Percentiles rank a stretch among this genome's conserved stretches.
phyloP scores from a whole-genome alignment of 495 filamentous ascomycete species.

The Penicillium mononematosum region DNA sequence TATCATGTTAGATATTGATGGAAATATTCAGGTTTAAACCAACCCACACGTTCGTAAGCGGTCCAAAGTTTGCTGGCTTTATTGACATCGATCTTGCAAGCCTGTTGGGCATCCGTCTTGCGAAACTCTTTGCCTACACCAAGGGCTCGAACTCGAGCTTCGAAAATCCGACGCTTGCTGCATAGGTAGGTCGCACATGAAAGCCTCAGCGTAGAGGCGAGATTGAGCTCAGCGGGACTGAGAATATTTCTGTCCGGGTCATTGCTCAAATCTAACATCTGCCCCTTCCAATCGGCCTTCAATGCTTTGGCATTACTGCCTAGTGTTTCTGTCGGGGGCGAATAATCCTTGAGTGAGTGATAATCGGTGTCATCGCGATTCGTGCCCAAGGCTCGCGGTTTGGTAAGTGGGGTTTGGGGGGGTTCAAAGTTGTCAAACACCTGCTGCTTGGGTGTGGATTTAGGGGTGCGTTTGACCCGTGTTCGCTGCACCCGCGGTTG shows the following conservation, averaged over 20 bases:
- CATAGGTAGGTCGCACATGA: constrained; percentile 90
- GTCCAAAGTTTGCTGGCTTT: constrained; percentile 96
- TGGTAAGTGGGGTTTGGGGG: constrained; percentile 35
- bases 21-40: constrained; percentile 71
- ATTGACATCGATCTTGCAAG: constrained; percentile 98
- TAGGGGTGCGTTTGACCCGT: constrained; percentile 48
- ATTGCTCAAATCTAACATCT: constrained; percentile 71
- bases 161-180: constrained; percentile 92
- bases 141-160: constrained; percentile 67
- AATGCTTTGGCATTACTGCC: constrained; percentile 63
- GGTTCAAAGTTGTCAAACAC: constrained; percentile 45
- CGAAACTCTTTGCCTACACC: constrained; percentile 80
- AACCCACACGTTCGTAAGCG: constrained; percentile 85
- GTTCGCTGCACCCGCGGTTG: constrained; percentile 36
- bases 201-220: constrained; percentile 79
- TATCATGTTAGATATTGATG: constrained; percentile 45
- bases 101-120: constrained; percentile 97
- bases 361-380: constrained; percentile 88
- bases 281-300: constrained; percentile 87
- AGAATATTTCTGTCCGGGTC: constrained; percentile 77
- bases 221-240: constrained; percentile 72
- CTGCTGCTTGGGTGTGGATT: constrained; percentile 49
- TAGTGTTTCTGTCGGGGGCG: constrained; percentile 69
- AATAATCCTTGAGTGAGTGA: constrained; percentile 70
- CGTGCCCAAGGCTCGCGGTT: constrained; percentile 47